Base-by-base conservation (phyloP, 163 green algal species). In the Volvox carteri region DNA sequence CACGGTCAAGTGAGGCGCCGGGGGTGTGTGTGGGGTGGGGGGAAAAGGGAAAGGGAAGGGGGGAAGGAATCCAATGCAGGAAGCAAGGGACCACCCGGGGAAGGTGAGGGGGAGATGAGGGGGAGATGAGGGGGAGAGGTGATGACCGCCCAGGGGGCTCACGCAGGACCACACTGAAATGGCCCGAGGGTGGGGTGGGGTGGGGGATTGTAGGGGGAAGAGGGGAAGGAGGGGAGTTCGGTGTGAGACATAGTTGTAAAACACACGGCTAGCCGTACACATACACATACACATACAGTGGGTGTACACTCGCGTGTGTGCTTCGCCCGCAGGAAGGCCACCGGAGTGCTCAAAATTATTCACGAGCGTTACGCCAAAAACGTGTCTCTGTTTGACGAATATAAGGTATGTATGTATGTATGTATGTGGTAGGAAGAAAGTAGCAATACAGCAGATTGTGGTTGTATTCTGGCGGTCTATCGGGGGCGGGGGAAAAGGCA, bases 291-390 rank as follows among this genome's bases (percentile, higher is more conserved):
- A n/a, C n/a, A n/a, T n/a, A n/a, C n/a, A n/a, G n/a, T n/a, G n/a
- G n/a, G n/a, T n/a, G n/a, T n/a, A n/a, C n/a, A n/a, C n/a, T n/a
- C n/a, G n/a, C n/a, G n/a, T n/a, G n/a, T n/a, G n/a, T n/a, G n/a
- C n/a, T n/a, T n/a, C n/a, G n/a, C 60, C 18, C 21, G 72, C 93
- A 96, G 93, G 92, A 99, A 99, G 93, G 94, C 94, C 1, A 93
- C 94, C 0, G 94, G 94, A 16, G 95, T 84, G 25, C 90, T 99
- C 44, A 99, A 99, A 93, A 97, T 99, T 39, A 72, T 99, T 14
- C 98, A 99, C 91, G 97, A 99, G 85, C 95, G 95, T 68, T 98
- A 95, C 89, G 42, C 86, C 46, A 98, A 98, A 87, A 93, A 94
- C 79, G 56, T 86, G 56, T 41, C 42, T 30, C 39, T 90, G 72